Conservation (phyloP, 2,329 filamentous ascomycete genomes). For the Trichoderma simmonsii region DNA sequence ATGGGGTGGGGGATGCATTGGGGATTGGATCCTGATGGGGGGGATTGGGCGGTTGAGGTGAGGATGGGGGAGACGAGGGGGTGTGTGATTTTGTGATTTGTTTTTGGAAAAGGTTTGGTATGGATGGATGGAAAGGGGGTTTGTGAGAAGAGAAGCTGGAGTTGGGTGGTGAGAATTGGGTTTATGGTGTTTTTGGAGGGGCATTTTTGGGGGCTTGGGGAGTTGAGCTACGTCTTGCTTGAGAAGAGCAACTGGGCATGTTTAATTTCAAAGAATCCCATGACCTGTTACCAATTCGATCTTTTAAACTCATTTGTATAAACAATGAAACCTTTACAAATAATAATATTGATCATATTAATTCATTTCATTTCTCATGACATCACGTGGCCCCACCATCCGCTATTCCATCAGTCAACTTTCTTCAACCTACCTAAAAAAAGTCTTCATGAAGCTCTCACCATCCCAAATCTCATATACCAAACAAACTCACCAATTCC, state of each 20-base stretch:
- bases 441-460: conserved; percentile 18
- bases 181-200: neutral
- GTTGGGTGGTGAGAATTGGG: neutral
- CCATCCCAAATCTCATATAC: neutral
- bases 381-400: conserved; percentile 28
- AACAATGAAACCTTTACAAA: neutral
- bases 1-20: conserved; percentile 46
- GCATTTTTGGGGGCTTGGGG: neutral
- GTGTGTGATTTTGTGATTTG: conserved; percentile 31
- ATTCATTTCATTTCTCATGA: conserved; percentile 1
- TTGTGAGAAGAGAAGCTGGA: neutral
- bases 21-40: conserved; percentile 43
- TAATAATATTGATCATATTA: neutral
- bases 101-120: neutral
- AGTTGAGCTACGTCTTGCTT: neutral
- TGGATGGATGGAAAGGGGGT: neutral
- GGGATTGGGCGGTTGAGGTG: conserved; percentile 38
- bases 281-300: rapidly evolving
- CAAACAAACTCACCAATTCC: neutral
- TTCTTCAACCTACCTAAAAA: neutral
- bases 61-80: conserved; percentile 24
- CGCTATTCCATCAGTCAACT: neutral
- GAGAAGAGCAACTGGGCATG: neutral
- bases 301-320: neutral
- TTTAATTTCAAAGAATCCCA: neutral